Conservation (phyloP, 2,329 filamentous ascomycete species). For the Ascomycota sp. region DNA sequence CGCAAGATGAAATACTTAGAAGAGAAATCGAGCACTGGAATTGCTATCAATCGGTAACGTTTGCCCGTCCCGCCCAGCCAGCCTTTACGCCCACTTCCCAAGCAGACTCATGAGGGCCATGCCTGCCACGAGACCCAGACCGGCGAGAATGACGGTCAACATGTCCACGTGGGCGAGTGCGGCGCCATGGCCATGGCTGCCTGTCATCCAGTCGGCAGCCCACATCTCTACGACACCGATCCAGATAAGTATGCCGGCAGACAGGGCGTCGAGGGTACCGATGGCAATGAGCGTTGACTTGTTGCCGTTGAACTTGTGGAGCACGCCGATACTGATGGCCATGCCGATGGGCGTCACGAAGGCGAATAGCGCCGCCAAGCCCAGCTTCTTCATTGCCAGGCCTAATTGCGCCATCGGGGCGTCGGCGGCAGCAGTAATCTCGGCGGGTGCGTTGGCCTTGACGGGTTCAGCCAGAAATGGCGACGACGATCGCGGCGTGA, state of each 20-base stretch:
- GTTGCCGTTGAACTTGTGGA: constrained; percentile 54
- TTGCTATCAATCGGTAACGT: no score
- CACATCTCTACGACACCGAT: constrained; percentile 66
- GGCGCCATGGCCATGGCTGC: constrained; percentile 15
- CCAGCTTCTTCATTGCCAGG: constrained; percentile 29
- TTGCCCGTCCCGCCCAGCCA: no score
- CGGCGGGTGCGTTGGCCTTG: constrained; percentile 9
- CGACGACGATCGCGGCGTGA: constrained; percentile 4
- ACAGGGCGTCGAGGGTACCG: constrained; percentile 53
- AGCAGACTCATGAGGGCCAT: constrained; percentile 51
- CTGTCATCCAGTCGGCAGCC: constrained; percentile 50
- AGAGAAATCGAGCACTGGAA: no score
- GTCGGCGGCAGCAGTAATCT: constrained; percentile 2
- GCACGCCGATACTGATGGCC: constrained; percentile 57
- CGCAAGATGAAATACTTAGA: no score
- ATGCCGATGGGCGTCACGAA: constrained; percentile 60
- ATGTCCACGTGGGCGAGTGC: constrained; percentile 33
- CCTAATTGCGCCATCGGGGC: constrained; percentile 2
- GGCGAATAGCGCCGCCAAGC: constrained; percentile 44
- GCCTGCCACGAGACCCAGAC: constrained; percentile 35
- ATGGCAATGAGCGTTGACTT: constrained; percentile 47
- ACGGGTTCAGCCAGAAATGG: constrained; percentile 2
- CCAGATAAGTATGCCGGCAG: constrained; percentile 60
- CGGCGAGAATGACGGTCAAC: constrained; percentile 25
- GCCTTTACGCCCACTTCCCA: constrained; percentile 48